phyloP scores from a whole-genome alignment of 2,329 filamentous ascomycete species.

The Aspergillus tubingensis region DNA sequence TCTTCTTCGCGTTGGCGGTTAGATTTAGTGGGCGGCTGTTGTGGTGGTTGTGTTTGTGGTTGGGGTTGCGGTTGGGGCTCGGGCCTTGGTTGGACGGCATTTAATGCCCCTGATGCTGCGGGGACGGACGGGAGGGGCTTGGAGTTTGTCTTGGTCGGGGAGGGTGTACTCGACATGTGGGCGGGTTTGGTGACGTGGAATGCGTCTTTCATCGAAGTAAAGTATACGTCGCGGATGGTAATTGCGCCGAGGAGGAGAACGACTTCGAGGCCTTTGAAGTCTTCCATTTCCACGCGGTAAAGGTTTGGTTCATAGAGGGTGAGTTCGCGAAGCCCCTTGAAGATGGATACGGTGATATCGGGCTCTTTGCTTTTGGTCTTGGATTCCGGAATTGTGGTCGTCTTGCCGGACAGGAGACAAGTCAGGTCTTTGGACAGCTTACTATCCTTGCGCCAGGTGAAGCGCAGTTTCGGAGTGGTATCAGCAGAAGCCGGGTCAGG shows the following conservation, averaged over 20 bases:
- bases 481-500: constrained; percentile 59
- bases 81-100: background rate
- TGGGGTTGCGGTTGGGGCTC: background rate
- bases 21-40: background rate
- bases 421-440: constrained; percentile 84
- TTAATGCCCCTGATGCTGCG: constrained; percentile 6
- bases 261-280: constrained; percentile 88
- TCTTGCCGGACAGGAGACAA: constrained; percentile 81
- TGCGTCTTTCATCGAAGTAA: constrained; percentile 66
- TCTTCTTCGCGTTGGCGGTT: constrained; percentile 45
- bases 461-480: constrained; percentile 71
- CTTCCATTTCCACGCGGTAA: constrained; percentile 85
- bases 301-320: constrained; percentile 94
- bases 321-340: constrained; percentile 72
- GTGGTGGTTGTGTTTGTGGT: constrained; percentile 14
- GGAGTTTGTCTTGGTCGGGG: background rate
- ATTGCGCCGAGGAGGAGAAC: constrained; percentile 66
- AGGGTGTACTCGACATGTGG: constrained; percentile 7
- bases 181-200: constrained; percentile 65
- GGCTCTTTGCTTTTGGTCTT: constrained; percentile 84
- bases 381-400: constrained; percentile 60
- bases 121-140: constrained; percentile 27
- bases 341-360: constrained; percentile 91
- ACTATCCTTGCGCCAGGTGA: constrained; percentile 87
- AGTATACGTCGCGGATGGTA: constrained; percentile 64